Conservation (phyloP, 1,284 basidiomycete genomes). For the Rhodotorula sp. region DNA sequence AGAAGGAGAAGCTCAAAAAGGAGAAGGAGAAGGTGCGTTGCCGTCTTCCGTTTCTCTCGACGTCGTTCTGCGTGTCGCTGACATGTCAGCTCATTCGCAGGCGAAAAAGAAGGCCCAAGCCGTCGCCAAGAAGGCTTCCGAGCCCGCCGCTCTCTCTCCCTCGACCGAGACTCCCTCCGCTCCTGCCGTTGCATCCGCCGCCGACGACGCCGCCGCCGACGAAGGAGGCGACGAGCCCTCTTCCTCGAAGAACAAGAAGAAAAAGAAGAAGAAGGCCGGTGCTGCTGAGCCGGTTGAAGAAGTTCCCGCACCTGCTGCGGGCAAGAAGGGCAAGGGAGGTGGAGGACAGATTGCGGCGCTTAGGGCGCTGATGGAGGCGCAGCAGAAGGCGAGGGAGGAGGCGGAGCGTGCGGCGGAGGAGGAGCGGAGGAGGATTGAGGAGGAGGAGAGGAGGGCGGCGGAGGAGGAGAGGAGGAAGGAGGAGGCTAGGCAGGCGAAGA, state of each 20-base stretch:
- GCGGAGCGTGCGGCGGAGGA: slow-evolving; percentile 65
- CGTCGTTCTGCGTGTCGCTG: not conserved
- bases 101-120: slow-evolving; percentile 94
- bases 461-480: slow-evolving; percentile 57
- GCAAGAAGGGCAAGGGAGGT: slow-evolving; percentile 38
- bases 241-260: slow-evolving; percentile 45
- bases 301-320: slow-evolving; percentile 20
- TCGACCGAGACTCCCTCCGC: slow-evolving; percentile 45
- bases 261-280: slow-evolving; percentile 44
- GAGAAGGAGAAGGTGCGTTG: slow-evolving; percentile 77
- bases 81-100: slow-evolving; percentile 50
- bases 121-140: slow-evolving; percentile 71
- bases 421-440: slow-evolving; percentile 63
- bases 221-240: slow-evolving; percentile 53
- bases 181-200: slow-evolving; percentile 52
- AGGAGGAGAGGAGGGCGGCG: slow-evolving; percentile 59
- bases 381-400: slow-evolving; percentile 79
- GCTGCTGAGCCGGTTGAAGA: slow-evolving; percentile 44
- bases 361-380: slow-evolving; percentile 78
- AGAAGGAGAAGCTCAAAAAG: slow-evolving; percentile 92
- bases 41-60: not conserved
- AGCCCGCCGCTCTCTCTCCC: slow-evolving; percentile 44
- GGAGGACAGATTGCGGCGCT: slow-evolving; percentile 41
- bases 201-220: slow-evolving; percentile 60
- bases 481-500: slow-evolving; percentile 78